phyloP scores from a whole-genome alignment of 148 eudicot species.

The Fagopyrum esculentum region DNA sequence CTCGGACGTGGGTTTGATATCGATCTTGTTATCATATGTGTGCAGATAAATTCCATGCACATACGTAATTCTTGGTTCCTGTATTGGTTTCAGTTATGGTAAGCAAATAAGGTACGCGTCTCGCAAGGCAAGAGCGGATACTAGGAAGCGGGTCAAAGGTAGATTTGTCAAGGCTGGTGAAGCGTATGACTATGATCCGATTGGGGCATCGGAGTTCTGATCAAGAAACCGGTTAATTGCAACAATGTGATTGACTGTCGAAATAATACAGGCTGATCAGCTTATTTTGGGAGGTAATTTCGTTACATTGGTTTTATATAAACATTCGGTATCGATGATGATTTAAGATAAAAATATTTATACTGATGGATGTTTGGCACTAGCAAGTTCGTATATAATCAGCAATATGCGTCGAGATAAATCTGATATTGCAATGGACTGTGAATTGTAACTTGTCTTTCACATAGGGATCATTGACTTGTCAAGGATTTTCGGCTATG shows the following conservation, averaged over 20 bases:
- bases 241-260: background rate
- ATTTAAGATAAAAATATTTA: background rate
- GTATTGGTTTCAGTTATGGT: constrained; percentile 32
- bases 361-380: background rate
- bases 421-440: too few relatives aligned
- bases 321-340: background rate
- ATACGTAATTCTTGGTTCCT: background rate
- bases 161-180: constrained; percentile 56
- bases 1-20: constrained; percentile 33
- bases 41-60: too few relatives aligned
- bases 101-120: constrained; percentile 56
- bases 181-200: constrained; percentile 38
- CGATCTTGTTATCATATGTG: background rate
- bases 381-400: background rate
- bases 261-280: background rate
- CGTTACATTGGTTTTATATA: background rate
- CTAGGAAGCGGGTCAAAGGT: constrained; percentile 50
- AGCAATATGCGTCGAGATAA: background rate
- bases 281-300: background rate
- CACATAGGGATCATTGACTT: too few relatives aligned
- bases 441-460: too few relatives aligned
- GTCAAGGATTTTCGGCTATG: too few relatives aligned
- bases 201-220: background rate
- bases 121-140: constrained; percentile 55
- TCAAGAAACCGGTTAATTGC: background rate